Percentiles rank a stretch among this genome's conserved stretches.
These are phyloP conservation scores for Rhodotorula sp. DNA, from an alignment of 1,284 basidiomycete genomes.

Conservation along the genomic window DNA sequence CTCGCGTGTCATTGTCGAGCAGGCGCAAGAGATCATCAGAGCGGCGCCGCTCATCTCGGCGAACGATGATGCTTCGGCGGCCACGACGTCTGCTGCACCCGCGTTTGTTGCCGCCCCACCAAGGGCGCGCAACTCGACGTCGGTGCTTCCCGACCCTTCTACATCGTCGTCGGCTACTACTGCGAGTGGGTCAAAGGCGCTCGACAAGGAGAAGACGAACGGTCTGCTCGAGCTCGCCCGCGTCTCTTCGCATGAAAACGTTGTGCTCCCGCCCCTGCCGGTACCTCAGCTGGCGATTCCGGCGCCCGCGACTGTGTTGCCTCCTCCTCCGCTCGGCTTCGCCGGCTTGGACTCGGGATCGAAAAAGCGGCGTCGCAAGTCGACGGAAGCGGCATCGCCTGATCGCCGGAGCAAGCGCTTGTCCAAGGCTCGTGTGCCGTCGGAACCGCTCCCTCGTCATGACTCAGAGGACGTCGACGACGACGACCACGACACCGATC, in stretches of 20 bases:
- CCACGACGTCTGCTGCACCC: not conserved
- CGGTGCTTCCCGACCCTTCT: too few species aligned
- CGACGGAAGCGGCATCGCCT: not conserved
- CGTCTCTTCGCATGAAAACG: not conserved
- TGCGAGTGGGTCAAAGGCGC: not conserved
- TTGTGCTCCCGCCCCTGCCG: not conserved
- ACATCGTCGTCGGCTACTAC: too few species aligned
- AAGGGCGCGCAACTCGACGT: too few species aligned
- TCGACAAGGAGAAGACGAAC: not conserved
- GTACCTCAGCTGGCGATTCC: not conserved
- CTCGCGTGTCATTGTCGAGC: slow-evolving; percentile 13
- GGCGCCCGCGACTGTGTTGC: too few species aligned
- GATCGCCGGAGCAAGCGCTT: not conserved
- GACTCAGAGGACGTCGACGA: not conserved
- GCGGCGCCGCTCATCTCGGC: not conserved
- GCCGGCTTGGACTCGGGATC: not conserved
- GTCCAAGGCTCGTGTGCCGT: too few species aligned
- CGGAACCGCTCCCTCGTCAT: too few species aligned
- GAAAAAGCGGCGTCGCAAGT: not conserved
- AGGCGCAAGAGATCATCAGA: slow-evolving; percentile 17
- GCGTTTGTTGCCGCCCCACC: not conserved
- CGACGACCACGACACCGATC: too few species aligned
- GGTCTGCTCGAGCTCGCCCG: slow-evolving; percentile 6
- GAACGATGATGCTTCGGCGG: too few species aligned
- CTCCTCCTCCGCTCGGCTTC: not conserved